A percentile compares a stretch with the other conserved stretches of the same genome.
These are phyloP conservation scores for Phyllosticta capitalensis DNA, from an alignment of 2,329 filamentous ascomycete genomes.

Conservation along the genomic window DNA sequence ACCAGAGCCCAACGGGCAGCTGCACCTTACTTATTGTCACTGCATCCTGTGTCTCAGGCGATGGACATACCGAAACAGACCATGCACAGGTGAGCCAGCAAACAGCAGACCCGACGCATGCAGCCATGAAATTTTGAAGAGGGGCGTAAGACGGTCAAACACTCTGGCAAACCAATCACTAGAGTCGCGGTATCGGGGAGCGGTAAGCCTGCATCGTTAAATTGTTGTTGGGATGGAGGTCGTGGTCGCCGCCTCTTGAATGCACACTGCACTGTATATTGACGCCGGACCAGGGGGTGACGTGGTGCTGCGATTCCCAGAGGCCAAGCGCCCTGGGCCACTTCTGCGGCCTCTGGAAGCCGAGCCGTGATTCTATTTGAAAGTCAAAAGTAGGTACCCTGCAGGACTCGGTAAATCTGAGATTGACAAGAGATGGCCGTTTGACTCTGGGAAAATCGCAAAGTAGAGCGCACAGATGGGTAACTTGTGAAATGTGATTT, in stretches of 20 bases:
- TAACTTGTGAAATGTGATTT: conserved; percentile 11
- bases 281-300: conserved; percentile 22
- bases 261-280: conserved; percentile 13
- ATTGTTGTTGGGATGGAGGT: not conserved
- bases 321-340: conserved; percentile 1
- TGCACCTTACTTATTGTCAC: conserved; percentile 11
- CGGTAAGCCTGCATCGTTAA: not conserved
- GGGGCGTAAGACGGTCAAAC: not conserved
- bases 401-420: not conserved
- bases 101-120: conserved; percentile 6
- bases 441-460: not conserved
- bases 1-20: conserved; percentile 4
- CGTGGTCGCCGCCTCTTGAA: not conserved
- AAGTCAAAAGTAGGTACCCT: conserved; percentile 2
- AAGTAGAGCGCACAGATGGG: conserved; percentile 1
- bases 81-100: conserved; percentile 5
- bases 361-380: conserved; percentile 8
- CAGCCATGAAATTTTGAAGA: conserved; percentile 6
- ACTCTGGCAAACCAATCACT: conserved; percentile 4
- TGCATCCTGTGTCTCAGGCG: conserved; percentile 7
- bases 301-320: conserved; percentile 17
- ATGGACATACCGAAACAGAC: not conserved
- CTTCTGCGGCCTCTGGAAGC: conserved; percentile 9
- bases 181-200: conserved; percentile 7
- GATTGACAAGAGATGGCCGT: not conserved